These are phyloP conservation scores for Stromatinia cepivora DNA, from an alignment of 2,329 filamentous ascomycete species.

Conservation along the genomic window DNA sequence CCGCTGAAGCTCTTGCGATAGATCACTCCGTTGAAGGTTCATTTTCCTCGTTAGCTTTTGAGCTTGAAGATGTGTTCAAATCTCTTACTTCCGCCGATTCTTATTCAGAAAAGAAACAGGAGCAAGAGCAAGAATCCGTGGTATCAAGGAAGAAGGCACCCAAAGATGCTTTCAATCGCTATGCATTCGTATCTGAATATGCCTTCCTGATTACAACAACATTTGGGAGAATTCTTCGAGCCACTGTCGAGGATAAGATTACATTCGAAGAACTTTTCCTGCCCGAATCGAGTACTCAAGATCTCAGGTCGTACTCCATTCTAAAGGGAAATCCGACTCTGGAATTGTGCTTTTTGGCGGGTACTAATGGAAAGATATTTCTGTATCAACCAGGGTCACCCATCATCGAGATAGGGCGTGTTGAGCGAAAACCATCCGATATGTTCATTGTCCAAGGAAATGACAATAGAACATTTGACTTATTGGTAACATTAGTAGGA, in stretches of 20 bases:
- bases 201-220: conserved; percentile 59
- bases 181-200: conserved; percentile 59
- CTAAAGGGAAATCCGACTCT: conserved; percentile 43
- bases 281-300: conserved; percentile 38
- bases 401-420: conserved; percentile 30
- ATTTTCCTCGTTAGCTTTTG: conserved; percentile 11
- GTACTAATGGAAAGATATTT: conserved; percentile 45
- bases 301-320: conserved; percentile 51
- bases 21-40: neutral
- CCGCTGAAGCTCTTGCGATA: no score
- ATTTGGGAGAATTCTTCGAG: conserved; percentile 58
- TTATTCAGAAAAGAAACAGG: neutral
- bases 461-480: neutral
- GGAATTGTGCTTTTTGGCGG: conserved; percentile 48
- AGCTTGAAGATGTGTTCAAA: conserved; percentile 26
- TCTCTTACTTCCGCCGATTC: neutral
- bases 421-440: conserved; percentile 36
- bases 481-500: conserved; percentile 8
- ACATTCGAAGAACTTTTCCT: conserved; percentile 39
- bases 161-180: conserved; percentile 57
- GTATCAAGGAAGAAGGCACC: conserved; percentile 40
- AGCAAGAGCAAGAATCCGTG: neutral
- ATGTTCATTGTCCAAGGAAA: conserved; percentile 37
- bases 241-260: conserved; percentile 35
- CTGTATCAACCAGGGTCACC: conserved; percentile 27